Evolutionary conservation across 345 rosid species (phyloP), one percentile per base, ranked within the genome.

Genomic region (Moricandia arvensis): DNA sequence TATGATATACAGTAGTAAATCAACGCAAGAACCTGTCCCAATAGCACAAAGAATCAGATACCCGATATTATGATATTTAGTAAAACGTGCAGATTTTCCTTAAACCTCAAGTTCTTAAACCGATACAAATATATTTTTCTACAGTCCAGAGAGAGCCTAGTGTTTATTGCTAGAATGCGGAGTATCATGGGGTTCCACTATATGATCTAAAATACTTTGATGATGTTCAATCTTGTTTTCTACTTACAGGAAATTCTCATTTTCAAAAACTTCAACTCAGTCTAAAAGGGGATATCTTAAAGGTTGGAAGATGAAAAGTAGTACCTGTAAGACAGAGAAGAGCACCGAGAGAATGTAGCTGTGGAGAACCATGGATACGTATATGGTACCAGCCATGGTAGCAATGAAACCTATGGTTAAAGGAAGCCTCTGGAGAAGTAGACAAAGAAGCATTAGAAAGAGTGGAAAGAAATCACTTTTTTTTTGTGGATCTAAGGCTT

Each of bases 301-400:
- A 5, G 29, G 71, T 7, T 15, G 33, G 62, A 58, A 66, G 68
- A 60, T 59, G 64, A 21, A 72, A 4, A 59, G 8, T 24, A n/a
- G 49, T 83, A 92, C 99, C 97, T 95, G 99, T 71, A 92, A 71
- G 1, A 90, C 85, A 47, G 97, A 95, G 83, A 90, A 92, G 78
- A 95, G 84, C 26, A 95, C 93, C 5, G 97, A 95, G 63, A 95
- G 92, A 69, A 95, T 31, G 83, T 95, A 95, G 78, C 93, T 95
- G 80, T 95, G 99, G 81, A 89, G 96, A 74, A 89, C 86, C 96
- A 92, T 90, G 8, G 99, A 90, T 26, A 90, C 99, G 12, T 92
- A 95, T 66, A 95, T 83, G 31, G 97, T 92, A 68, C 96, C 96
- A 21, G 82, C 90, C 98, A 94, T 89, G 76, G 89, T 87, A 53